Evolutionary conservation across 352 stramenopile species (phyloP), one percentile per base, ranked within the genome.

Genomic region (Phytophthora pisi): DNA sequence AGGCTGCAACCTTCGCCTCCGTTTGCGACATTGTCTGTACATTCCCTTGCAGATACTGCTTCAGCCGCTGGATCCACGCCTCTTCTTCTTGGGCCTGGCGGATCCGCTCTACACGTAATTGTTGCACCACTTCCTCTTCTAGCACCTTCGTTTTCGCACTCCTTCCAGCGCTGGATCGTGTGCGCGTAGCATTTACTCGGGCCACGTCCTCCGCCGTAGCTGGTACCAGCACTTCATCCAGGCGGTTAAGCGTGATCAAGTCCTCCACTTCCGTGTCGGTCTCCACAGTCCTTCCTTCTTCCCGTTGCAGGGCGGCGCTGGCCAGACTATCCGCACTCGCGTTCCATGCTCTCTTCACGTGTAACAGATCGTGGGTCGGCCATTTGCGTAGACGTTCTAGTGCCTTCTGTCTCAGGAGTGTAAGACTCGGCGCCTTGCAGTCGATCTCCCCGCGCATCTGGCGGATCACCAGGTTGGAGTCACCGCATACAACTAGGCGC

Each of bases 371-470:
- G 34, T 57, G 38, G 30, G 20, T 9, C 0, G 46, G 24, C 16
- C 31, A 57, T 0, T 5, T 16, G 36, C 50, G 18, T 7, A 50
- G 15, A 30, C 2, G 26, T 6, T 30, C 26, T 30, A 30, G 26
- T 18, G 34, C 47, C 1, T 52, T 57, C 9, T 65, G 20, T 0
- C n/a, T 26, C 4, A 57, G 10, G 8, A 65, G 16, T 0, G 3
- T 56, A 16, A 64, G 24, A 0, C 31, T 23, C 1, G 47, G 46
- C 0, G 57, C 46, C 15, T 65, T 65, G 15, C 47, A 52, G 0
- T 63, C 45, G 18, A 63, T 63, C 46, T 63, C 56, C 2, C 56
- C 56, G 0, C 45, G 26, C 16, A 63, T 24, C n/a, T 63, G 56
- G 6, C 56, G 43, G n/a, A 62, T 62, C 26, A 45, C 56, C 8